Conservation (phyloP, 805 yeast genomes). For the Saturnispora silvae region DNA sequence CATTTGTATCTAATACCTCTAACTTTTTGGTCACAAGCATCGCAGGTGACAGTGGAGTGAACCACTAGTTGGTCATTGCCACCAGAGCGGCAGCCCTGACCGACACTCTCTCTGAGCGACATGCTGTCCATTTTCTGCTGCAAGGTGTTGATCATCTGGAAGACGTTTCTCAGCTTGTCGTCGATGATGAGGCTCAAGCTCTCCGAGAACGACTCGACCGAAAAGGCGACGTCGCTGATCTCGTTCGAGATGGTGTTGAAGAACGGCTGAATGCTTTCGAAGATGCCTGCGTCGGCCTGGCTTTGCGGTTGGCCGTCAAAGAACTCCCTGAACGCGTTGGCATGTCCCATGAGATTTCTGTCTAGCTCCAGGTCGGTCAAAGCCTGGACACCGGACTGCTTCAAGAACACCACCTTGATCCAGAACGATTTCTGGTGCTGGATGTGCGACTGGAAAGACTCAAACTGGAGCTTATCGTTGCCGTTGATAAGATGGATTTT, state of each 20-base stretch:
- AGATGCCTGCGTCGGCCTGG: neutral
- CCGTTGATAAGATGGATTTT: neutral
- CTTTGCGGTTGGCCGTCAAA: neutral
- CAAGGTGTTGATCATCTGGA: neutral
- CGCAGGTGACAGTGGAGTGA: constrained; percentile 16
- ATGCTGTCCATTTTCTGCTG: constrained; percentile 4
- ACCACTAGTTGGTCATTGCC: neutral
- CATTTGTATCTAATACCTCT: constrained; percentile 41
- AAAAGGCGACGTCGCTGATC: neutral
- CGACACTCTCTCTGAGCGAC: neutral
- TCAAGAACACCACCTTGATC: constrained; percentile 7
- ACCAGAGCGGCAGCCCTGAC: too few relatives aligned
- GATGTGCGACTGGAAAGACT: neutral
- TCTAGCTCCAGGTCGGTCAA: neutral
- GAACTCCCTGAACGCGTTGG: neutral
- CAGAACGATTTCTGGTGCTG: neutral
- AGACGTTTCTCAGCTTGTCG: constrained; percentile 2
- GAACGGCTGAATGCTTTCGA: constrained; percentile 1
- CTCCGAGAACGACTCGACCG: neutral
- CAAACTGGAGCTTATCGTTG: neutral
- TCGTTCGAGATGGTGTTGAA: neutral
- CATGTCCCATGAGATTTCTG: constrained; percentile 1
- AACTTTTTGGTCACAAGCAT: constrained; percentile 21
- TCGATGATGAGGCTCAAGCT: constrained; percentile 1
- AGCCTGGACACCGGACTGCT: constrained; percentile 5